Evolutionary conservation across 2,329 filamentous ascomycete genomes (phyloP).

Genomic region (Juglanconis sp.): DNA sequence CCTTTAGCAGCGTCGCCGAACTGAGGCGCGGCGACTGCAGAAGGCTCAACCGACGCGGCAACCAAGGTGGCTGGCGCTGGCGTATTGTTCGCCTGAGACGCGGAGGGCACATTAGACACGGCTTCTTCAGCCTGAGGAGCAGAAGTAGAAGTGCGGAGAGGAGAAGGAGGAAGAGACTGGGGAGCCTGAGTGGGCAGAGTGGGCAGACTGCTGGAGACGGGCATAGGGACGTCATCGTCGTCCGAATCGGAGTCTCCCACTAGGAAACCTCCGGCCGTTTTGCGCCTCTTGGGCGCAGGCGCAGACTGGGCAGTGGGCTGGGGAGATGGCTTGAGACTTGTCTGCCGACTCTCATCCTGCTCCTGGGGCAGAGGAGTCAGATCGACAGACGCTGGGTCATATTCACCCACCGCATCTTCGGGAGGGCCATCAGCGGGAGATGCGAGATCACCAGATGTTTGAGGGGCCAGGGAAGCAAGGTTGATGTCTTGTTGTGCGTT

Average conservation of each 20-base stretch:
- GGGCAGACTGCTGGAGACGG: constrained; percentile 23
- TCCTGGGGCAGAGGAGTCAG: constrained; percentile 25
- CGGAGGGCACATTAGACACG: constrained; percentile 32
- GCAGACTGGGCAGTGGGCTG: constrained; percentile 26
- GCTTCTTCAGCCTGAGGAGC: constrained; percentile 27
- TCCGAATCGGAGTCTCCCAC: constrained; percentile 60
- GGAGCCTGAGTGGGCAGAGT: constrained; percentile 18
- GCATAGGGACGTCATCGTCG: constrained; percentile 35
- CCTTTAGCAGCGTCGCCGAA: constrained; percentile 65
- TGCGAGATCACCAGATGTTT: constrained; percentile 47
- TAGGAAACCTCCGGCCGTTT: constrained; percentile 58
- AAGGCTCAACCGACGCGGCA: constrained; percentile 38
- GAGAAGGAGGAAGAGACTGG: constrained; percentile 18
- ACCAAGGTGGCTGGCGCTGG: constrained; percentile 12
- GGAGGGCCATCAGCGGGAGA: constrained; percentile 38
- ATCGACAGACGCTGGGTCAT: constrained; percentile 56
- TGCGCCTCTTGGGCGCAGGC: constrained; percentile 50
- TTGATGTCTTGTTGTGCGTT: constrained; percentile 46
- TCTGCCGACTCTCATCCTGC: constrained; percentile 7
- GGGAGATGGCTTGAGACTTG: constrained; percentile 25
- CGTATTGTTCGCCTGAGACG: constrained; percentile 22
- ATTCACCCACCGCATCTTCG: constrained; percentile 51
- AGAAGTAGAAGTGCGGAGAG: constrained; percentile 18
- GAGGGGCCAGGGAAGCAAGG: constrained; percentile 41
- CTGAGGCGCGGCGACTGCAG: constrained; percentile 36